Evolutionary conservation across 257 asterid genomes (phyloP).

Genomic region (Handroanthus guayacan): DNA sequence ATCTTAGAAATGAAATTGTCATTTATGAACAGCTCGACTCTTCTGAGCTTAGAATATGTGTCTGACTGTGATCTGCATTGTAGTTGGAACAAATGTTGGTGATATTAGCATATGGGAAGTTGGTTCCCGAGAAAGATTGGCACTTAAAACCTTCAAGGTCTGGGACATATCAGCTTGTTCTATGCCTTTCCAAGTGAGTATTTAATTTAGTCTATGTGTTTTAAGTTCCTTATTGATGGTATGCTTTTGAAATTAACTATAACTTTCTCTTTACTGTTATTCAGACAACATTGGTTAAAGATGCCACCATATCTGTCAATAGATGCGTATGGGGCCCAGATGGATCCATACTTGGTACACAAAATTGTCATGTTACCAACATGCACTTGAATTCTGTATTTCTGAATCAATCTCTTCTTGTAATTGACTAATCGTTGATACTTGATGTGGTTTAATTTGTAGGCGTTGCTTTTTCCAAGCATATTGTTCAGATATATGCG

Average conservation of each 20-base stretch:
- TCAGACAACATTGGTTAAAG: conserved; percentile 89
- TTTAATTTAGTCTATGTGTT: conserved; percentile 8
- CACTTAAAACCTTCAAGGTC: conserved; percentile 84
- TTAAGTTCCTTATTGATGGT: conserved; percentile 16
- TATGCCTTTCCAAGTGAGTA: conserved; percentile 85
- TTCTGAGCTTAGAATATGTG: conserved; percentile 15
- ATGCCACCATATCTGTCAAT: conserved; percentile 86
- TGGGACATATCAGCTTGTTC: conserved; percentile 92
- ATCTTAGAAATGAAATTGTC: conserved; percentile 25
- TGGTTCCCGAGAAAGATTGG: conserved; percentile 89
- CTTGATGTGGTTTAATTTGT: conserved; percentile 39
- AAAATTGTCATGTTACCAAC: conserved; percentile 25
- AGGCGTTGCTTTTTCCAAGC: conserved; percentile 96
- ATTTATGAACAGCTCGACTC: conserved; percentile 17
- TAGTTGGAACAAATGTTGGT: conserved; percentile 99
- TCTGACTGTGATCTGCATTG: conserved; percentile 30
- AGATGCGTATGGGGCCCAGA: conserved; percentile 97
- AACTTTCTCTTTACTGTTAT: conserved; percentile 34
- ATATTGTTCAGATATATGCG: conserved; percentile 89
- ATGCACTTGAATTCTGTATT: conserved; percentile 22
- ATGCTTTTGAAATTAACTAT: not conserved
- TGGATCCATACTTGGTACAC: conserved; percentile 91
- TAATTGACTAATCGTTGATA: conserved; percentile 19
- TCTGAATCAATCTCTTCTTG: conserved; percentile 17
- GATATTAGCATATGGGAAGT: conserved; percentile 99